Percentiles rank a stretch among this genome's conserved stretches.
These are phyloP conservation scores for Russula earlei DNA, from an alignment of 768 basidiomycete genomes.

Conservation along the genomic window DNA sequence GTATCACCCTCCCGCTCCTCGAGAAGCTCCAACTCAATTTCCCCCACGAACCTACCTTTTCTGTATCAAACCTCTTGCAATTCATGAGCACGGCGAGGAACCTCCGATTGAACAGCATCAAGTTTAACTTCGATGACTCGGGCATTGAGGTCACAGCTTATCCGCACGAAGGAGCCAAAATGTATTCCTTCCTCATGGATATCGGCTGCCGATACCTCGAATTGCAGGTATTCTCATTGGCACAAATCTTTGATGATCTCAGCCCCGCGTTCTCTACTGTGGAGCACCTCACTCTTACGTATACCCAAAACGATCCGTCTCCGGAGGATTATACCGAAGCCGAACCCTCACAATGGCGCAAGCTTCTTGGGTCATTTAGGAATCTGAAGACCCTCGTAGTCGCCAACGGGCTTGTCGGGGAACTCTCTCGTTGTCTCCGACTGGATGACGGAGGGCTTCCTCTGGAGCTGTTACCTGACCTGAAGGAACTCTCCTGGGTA, in stretches of 20 bases:
- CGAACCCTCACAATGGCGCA: not conserved
- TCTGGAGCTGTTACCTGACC: not conserved
- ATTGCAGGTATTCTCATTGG: not conserved
- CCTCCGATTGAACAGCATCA: not conserved
- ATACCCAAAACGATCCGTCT: not conserved
- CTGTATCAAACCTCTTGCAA: not conserved
- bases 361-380: not conserved
- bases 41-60: not conserved
- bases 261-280: not conserved
- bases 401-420: not conserved
- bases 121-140: not conserved
- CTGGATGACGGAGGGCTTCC: not conserved
- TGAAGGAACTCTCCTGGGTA: no score
- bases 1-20: not conserved
- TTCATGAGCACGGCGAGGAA: not conserved
- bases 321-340: not conserved
- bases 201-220: not conserved
- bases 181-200: no score
- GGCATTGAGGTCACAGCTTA: no score
- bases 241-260: not conserved
- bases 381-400: not conserved
- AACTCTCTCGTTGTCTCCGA: not conserved
- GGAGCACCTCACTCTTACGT: not conserved
- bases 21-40: not conserved
- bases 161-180: no score